Percentiles rank a stretch among this genome's conserved stretches.
Conservation (phyloP, 371 early-diverging fungal genomes). For the Mucor piriformis region DNA sequence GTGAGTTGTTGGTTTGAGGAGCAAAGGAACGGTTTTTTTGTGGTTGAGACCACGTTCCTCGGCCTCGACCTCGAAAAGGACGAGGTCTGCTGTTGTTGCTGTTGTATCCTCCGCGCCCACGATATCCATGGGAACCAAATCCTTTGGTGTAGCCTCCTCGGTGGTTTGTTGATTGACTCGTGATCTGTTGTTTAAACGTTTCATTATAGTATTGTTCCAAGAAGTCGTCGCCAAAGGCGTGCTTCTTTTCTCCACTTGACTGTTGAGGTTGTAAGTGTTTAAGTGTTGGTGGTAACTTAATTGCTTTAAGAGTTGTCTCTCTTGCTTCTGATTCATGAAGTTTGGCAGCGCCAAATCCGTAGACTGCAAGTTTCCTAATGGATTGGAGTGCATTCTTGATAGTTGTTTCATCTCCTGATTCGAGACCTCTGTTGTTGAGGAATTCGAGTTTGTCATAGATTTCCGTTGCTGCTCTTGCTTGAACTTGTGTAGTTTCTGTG, state of each 20-base stretch:
- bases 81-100: too few species aligned
- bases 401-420: background rate
- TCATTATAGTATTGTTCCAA: background rate
- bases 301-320: conserved; percentile 8
- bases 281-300: conserved; percentile 13
- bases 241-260: background rate
- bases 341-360: conserved; percentile 1
- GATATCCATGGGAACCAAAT: too few species aligned
- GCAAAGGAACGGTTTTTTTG: too few species aligned
- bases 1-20: too few species aligned
- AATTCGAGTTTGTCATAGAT: conserved; percentile 1
- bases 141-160: too few species aligned
- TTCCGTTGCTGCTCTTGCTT: conserved; percentile 10
- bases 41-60: too few species aligned
- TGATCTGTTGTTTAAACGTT: too few species aligned
- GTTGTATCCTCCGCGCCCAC: too few species aligned
- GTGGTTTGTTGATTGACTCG: too few species aligned
- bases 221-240: background rate
- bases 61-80: too few species aligned
- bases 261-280: conserved; percentile 5
- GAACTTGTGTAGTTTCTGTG: conserved; percentile 12
- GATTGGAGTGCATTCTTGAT: background rate
- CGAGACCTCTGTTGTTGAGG: background rate
- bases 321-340: conserved; percentile 12
- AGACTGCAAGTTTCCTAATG: background rate